Base-by-base conservation (phyloP, 2,329 filamentous ascomycete genomes). In the Drechslerella coelobrocha region DNA sequence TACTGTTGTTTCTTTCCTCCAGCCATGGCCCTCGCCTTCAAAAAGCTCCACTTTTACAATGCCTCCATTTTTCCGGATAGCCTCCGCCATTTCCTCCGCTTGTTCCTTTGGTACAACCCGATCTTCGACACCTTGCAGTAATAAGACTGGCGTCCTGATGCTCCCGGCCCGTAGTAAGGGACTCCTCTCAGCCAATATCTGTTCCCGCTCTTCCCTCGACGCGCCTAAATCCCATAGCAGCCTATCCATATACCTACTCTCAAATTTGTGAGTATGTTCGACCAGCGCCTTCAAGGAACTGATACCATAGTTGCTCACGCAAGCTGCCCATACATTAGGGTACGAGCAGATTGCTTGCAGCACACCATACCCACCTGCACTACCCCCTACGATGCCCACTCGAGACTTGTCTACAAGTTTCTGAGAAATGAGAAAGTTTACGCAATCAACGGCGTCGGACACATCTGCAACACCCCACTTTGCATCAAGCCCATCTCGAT, bases 81-180 rank as follows among this genome's bases (percentile, higher is more conserved):
- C 79, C 41, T 77, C 76, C 8, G 82, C 81, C 76, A 88, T 84
- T 56, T 83, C 80, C 29, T 80, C 77, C 1, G 83, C 83, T 75
- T 88, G 86, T 14, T 81, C 79, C n/a, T 84, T 76, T 0, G 85
- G 85, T 14, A 87, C 86, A 1, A 88, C 81, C 41, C 81, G 82
- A 73, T 88, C 86, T 2, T 78, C 78, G 1, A 79, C 80, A 0
- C 85, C 86, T 21, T 86, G 83, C 3, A 88, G 73, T n/a, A 88
- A 76, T 34, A 87, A 76, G 21, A 88, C 74, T 0, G 84, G 83
- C 1, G 81, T 78, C 39, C 77, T 78, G 59, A 85, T 84, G 56
- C 79, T 78, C n/a, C 80, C 78, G 0, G 81, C 83, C 55, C 82
- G 79, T 48, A 79, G 80, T 12, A 83, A 76, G 0, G 84, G 83